Conservation (phyloP, 139 green algal species). For the Tetraselmis striata region DNA sequence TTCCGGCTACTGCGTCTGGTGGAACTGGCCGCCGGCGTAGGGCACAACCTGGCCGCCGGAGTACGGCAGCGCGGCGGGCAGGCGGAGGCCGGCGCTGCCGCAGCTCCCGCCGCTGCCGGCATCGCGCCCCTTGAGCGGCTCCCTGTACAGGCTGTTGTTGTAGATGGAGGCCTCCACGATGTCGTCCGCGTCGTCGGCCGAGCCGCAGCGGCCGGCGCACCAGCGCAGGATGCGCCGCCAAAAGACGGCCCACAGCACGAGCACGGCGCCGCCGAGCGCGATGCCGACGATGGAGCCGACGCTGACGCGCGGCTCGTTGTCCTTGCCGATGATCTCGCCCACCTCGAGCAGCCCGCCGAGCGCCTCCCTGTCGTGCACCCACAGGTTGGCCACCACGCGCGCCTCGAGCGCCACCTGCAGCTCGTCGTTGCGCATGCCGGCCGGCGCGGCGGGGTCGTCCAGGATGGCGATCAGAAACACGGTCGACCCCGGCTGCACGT, state of each 20-base stretch:
- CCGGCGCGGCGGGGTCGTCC: background rate
- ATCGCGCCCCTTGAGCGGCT: background rate
- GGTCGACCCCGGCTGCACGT: background rate
- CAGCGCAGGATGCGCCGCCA: background rate
- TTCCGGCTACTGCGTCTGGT: no score
- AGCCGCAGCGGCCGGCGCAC: background rate
- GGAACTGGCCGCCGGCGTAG: background rate
- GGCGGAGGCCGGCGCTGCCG: background rate
- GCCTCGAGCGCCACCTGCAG: background rate
- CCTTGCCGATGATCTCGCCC: background rate
- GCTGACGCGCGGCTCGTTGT: background rate
- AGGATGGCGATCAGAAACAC: background rate
- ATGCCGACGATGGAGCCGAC: background rate
- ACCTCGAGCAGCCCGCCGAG: background rate
- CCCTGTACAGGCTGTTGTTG: background rate
- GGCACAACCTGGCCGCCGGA: background rate
- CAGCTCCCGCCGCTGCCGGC: background rate
- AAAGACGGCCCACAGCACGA: background rate
- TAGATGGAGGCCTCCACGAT: background rate
- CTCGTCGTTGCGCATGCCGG: background rate
- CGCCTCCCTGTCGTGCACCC: background rate
- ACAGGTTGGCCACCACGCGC: background rate
- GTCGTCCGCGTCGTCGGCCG: background rate
- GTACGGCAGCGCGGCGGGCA: background rate
- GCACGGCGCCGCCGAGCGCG: background rate